Conservation (phyloP, 2,329 filamentous ascomycete genomes). For the Bisporella sp. region DNA sequence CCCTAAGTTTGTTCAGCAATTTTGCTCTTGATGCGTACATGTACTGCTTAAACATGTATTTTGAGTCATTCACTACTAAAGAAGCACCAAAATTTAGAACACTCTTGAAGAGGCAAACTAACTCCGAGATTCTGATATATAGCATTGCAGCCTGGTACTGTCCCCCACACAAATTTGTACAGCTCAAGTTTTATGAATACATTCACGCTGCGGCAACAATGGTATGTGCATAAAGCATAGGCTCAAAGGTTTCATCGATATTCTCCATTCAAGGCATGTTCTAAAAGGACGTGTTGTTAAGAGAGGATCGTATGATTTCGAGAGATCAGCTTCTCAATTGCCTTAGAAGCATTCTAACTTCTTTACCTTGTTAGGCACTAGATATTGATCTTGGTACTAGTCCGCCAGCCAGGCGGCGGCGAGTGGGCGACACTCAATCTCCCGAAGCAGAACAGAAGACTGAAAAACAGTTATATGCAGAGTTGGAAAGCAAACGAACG, state of each 20-base stretch:
- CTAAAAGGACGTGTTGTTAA: background rate
- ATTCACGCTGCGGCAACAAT: constrained; percentile 41
- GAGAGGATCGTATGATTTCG: background rate
- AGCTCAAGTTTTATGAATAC: constrained; percentile 41
- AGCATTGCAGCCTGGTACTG: constrained; percentile 37
- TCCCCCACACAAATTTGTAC: constrained; percentile 35
- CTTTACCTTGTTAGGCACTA: background rate
- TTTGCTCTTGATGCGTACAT: no score
- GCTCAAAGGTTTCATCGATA: constrained; percentile 9
- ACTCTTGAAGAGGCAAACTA: no score
- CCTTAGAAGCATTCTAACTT: constrained; percentile 18
- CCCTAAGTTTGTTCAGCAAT: no score
- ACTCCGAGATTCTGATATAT: no score
- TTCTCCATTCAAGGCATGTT: no score
- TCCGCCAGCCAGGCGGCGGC: no score
- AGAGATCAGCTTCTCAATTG: background rate
- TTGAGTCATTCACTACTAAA: no score
- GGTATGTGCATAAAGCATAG: constrained; percentile 26
- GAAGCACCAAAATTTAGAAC: no score
- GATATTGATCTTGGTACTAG: no score
- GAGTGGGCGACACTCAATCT: no score
- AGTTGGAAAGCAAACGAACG: background rate
- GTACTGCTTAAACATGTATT: no score
- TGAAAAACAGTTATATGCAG: background rate
- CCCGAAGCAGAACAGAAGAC: background rate